These are phyloP conservation scores for Trichoderma simmonsii DNA, from an alignment of 2,329 filamentous ascomycete species.

Conservation along the genomic window DNA sequence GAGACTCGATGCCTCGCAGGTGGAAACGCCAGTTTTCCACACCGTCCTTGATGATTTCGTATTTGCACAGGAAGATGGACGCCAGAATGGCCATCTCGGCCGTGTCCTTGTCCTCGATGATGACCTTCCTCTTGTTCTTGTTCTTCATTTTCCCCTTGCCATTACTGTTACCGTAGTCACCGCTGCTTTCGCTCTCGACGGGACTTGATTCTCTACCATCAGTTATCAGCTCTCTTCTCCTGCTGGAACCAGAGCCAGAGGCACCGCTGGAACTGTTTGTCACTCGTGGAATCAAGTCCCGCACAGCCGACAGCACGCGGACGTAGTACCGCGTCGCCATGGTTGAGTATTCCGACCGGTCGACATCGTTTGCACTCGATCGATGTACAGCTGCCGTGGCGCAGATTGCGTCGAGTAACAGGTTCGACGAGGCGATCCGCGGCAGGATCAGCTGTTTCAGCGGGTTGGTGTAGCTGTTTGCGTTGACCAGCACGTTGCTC, in stretches of 20 bases:
- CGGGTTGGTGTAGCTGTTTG: constrained; percentile 10
- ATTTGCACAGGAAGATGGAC: constrained; percentile 16
- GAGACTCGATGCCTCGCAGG: constrained; percentile 7
- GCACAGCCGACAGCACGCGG: constrained; percentile 6
- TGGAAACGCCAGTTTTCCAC: constrained; percentile 7
- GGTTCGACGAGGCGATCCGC: constrained; percentile 2
- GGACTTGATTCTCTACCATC: not conserved
- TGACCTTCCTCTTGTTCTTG: not conserved
- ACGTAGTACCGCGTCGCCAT: constrained; percentile 13
- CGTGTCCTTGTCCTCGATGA: not conserved
- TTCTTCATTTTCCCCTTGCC: not conserved
- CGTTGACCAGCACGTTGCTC: constrained; percentile 11
- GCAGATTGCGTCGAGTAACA: constrained; percentile 15
- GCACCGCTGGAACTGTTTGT: not conserved
- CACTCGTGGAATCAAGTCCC: constrained; percentile 5
- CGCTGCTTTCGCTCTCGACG: not conserved
- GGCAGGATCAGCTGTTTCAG: constrained; percentile 6
- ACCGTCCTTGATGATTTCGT: constrained; percentile 16
- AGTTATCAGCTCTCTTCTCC: not conserved
- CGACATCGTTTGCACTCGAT: not conserved
- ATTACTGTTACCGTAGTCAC: not conserved
- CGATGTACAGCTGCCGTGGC: constrained; percentile 1
- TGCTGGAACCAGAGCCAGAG: not conserved
- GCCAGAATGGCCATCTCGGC: constrained; percentile 11
- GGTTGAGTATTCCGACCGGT: not conserved